Conservation (phyloP, 208 protist species). For the Acanthamoeba triangularis region DNA sequence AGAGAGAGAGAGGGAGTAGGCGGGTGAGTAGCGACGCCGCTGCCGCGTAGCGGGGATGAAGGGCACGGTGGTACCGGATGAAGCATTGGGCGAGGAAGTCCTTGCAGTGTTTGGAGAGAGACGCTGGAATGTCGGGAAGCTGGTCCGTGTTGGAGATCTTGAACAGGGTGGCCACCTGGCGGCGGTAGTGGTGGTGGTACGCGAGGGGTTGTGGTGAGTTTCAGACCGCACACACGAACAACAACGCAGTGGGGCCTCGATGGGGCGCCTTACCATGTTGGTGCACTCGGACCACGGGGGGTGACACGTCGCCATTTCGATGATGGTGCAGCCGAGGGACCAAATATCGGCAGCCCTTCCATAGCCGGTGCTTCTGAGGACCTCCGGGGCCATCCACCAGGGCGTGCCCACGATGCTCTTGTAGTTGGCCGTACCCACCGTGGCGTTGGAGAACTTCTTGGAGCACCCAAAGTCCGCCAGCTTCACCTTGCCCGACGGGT, state of each 20-base stretch:
- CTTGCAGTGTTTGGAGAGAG: slow-evolving; percentile 27
- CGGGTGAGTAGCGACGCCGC: too few relatives aligned
- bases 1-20: too few relatives aligned
- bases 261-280: slow-evolving; percentile 1
- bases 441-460: slow-evolving; percentile 1
- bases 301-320: slow-evolving; percentile 86
- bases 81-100: slow-evolving; percentile 86
- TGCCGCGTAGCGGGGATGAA: too few relatives aligned
- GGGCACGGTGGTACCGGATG: background rate
- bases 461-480: slow-evolving; percentile 90
- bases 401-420: slow-evolving; percentile 91
- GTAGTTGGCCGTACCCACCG: slow-evolving; percentile 74
- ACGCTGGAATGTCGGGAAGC: slow-evolving; percentile 33
- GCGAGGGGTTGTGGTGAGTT: background rate
- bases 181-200: background rate
- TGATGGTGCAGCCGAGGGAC: slow-evolving; percentile 86
- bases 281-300: slow-evolving; percentile 86
- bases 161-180: slow-evolving; percentile 50
- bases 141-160: slow-evolving; percentile 57
- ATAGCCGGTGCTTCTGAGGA: slow-evolving; percentile 70
- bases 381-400: slow-evolving; percentile 92
- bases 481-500: slow-evolving; percentile 85
- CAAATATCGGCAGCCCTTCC: slow-evolving; percentile 85
- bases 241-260: background rate
- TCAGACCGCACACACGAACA: background rate